Evolutionary conservation across 805 yeast species (phyloP).

Genomic region (Schwanniomyces polymorphus): DNA sequence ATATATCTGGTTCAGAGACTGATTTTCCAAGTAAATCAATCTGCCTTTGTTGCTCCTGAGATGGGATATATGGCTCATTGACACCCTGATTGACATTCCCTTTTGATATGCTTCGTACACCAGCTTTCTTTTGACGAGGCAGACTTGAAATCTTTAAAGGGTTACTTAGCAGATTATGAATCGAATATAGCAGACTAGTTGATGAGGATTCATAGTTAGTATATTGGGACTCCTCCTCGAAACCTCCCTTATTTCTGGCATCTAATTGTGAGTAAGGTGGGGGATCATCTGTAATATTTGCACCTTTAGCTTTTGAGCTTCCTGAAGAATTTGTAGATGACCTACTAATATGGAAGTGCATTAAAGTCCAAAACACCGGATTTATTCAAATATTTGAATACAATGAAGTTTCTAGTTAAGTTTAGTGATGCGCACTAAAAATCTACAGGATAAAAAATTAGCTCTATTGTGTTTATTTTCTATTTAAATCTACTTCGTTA

Average conservation of each 20-base stretch:
- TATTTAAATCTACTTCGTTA: background rate
- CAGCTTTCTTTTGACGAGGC: background rate
- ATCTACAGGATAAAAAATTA: background rate
- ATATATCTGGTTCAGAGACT: slow-evolving; percentile 13
- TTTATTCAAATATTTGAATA: background rate
- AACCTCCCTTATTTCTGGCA: background rate
- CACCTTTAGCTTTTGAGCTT: background rate
- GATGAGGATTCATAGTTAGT: background rate
- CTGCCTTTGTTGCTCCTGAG: slow-evolving; percentile 33
- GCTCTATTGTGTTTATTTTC: background rate
- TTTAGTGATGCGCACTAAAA: background rate
- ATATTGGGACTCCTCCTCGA: background rate
- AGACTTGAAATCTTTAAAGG: background rate
- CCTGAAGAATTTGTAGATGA: background rate
- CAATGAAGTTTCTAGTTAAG: background rate
- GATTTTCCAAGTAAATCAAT: slow-evolving; percentile 23
- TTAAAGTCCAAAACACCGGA: background rate
- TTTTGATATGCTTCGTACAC: background rate
- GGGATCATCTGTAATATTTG: slow-evolving; percentile 1
- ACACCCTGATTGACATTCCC: background rate
- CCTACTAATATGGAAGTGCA: background rate
- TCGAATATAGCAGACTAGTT: background rate
- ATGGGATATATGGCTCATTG: slow-evolving; percentile 30
- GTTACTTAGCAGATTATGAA: background rate
- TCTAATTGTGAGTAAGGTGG: slow-evolving; percentile 2